Base-by-base conservation (phyloP, 148 eudicot species). In the Pouteria glomerata region DNA sequence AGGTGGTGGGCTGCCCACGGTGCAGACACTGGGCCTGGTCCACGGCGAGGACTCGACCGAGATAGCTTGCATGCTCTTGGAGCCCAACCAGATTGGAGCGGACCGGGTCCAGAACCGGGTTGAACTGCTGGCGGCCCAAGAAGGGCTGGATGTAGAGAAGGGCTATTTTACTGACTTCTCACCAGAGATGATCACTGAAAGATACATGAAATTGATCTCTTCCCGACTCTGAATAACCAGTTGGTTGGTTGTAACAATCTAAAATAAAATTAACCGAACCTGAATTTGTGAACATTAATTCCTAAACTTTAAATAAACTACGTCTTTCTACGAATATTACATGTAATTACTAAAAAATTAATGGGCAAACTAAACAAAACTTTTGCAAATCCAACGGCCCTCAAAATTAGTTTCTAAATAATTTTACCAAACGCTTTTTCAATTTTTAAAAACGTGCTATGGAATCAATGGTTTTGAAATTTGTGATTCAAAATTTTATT, bases 1-100 rank as follows among this genome's bases (percentile, higher is more conserved):
- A 71, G 92, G 92, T 21, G 92, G 92, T 2, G 89, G 92, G 34
- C 82, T 88, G 48, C 89, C 92, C 0, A 79, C 87, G 0, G 89
- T 88, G 48, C 91, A 87, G 44, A 76, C 91, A 1, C 63, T 87
- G 18, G 88, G 89, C 31, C 77, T 87, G 26, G 87, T 82, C 29
- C 91, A 87, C 21, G 92, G 89, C 0, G 85, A 88, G 73, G 92
- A 85, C 47, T 66, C 84, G 0, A 88, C 85, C 21, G 86, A 83
- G 80, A 80, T 83, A 34, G 84, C 82, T 2, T 83, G 86, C 65
- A 74, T 83, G 81, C 69, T 83, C n/a, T 63, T 83, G 53, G 83
- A 83, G 73, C 84, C 86, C 21, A 80, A 83, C 57, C 69, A 76
- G 68, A 53, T 80, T 61, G 86, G 86, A 23, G 84, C 82, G 1